Base-by-base conservation (phyloP, 2,329 filamentous ascomycete species). In the Botrytis paeoniae region DNA sequence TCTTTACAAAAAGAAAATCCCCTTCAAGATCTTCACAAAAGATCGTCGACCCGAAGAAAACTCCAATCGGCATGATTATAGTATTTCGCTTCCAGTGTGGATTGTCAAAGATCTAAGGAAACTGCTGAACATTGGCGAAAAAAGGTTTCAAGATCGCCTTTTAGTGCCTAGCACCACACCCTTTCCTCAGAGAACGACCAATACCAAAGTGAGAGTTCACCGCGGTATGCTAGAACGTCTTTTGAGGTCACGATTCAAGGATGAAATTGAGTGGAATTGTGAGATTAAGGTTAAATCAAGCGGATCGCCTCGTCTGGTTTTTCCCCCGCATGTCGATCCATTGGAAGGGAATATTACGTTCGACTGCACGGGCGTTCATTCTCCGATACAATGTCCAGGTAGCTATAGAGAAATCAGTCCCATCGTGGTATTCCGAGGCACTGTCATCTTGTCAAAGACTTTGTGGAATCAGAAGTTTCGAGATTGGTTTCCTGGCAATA, bases 311-410 rank as follows among this genome's bases (percentile, higher is more conserved):
- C 64, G 35, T 57, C 37, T 68, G n/a, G 18, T 68, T 16, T 68
- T 68, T 0, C 64, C 64, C 64, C 12, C 64, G 25, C 35, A 68
- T 41, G 48, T 68, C 10, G 48, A 68, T 22, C 5, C n/a, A 16
- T 29, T 39, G n/a, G 35, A 57, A 54, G 64, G 64, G 16, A n/a
- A 68, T 41, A n/a, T 68, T 41, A 68, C 35, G 37, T 54, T 68
- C 9, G 64, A 68, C 51, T 54, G 64, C 8, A 68, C 57, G 64
- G 64, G 64, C n/a, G 32, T 39, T 54, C 35, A 54, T 68, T 68
- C 64, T n/a, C 64, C 64, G 32, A 6, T 68, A 37, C 37, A 22
- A 22, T 68, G 48, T 25, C 16, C 64, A 54, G 35, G n/a, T 29
- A 18, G 4, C 4, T 3, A 4, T 29, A 12, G 14, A 4, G 2